These are phyloP conservation scores for Platismatia glauca DNA, from an alignment of 495 filamentous ascomycete genomes.

Conservation along the genomic window DNA sequence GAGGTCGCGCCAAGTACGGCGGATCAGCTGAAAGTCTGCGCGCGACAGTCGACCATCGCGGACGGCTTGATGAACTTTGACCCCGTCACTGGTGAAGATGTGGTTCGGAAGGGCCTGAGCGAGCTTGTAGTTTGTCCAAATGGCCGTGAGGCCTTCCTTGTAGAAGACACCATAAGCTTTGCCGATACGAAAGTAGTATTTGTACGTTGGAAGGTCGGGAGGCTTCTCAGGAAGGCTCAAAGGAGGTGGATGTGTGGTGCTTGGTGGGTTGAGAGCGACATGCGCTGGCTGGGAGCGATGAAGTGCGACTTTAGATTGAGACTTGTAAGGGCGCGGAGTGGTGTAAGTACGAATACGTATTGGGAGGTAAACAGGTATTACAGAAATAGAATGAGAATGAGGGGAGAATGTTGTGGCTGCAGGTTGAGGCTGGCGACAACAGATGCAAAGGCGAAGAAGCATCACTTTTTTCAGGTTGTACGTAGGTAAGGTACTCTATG, in stretches of 20 bases:
- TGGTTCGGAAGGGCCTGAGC: slow-evolving; percentile 31
- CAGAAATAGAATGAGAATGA: not conserved
- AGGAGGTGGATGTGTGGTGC: slow-evolving; percentile 20
- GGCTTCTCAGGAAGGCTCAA: slow-evolving; percentile 14
- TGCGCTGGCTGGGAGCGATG: not conserved
- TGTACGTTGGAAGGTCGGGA: slow-evolving; percentile 12
- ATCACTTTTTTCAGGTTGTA: too few relatives aligned
- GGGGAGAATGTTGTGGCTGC: not conserved
- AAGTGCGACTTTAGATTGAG: not conserved
- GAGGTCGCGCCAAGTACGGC: slow-evolving; percentile 58
- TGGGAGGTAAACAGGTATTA: not conserved
- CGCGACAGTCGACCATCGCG: slow-evolving; percentile 39
- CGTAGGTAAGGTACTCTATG: too few relatives aligned
- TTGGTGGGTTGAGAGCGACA: slow-evolving; percentile 19
- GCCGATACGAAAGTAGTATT: slow-evolving; percentile 33
- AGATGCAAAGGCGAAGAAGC: not conserved
- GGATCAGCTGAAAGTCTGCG: slow-evolving; percentile 55
- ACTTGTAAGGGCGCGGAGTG: not conserved
- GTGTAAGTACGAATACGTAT: slow-evolving; percentile 2
- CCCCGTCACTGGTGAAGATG: slow-evolving; percentile 31
- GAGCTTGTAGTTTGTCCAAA: slow-evolving; percentile 47
- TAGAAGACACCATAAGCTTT: slow-evolving; percentile 62
- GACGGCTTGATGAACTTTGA: slow-evolving; percentile 26
- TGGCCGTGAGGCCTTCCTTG: slow-evolving; percentile 68
- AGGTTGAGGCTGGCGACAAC: not conserved